These are phyloP conservation scores for Geranium rotundifolium DNA, from an alignment of 345 rosid genomes.

Conservation along the genomic window DNA sequence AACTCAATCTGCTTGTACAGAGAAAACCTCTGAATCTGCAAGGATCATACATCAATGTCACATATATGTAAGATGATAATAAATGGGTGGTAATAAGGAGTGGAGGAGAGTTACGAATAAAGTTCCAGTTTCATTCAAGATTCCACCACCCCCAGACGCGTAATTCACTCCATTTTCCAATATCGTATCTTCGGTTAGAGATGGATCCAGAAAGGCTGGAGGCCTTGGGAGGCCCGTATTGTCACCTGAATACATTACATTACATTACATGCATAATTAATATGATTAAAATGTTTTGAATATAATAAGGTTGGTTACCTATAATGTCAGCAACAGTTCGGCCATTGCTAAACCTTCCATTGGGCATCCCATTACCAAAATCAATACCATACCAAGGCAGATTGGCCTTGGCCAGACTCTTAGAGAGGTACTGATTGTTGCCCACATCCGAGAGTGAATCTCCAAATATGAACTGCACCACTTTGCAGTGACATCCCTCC, in stretches of 20 bases:
- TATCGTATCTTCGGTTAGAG: slow-evolving; percentile 57
- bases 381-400: slow-evolving; percentile 86
- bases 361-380: slow-evolving; percentile 82
- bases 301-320: slow-evolving; percentile 24
- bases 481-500: slow-evolving; percentile 40
- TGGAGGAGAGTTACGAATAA: slow-evolving; percentile 50
- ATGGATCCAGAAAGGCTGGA: slow-evolving; percentile 75
- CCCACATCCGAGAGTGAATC: slow-evolving; percentile 94
- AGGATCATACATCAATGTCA: too few relatives aligned
- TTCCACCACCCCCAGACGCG: slow-evolving; percentile 97
- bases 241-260: slow-evolving; percentile 39
- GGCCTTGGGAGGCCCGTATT: slow-evolving; percentile 71
- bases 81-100: too few relatives aligned
- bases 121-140: slow-evolving; percentile 80
- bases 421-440: slow-evolving; percentile 52
- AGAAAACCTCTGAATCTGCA: slow-evolving; percentile 72
- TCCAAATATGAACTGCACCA: slow-evolving; percentile 89
- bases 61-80: too few relatives aligned
- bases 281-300: too few relatives aligned
- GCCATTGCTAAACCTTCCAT: slow-evolving; percentile 90
- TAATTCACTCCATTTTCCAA: slow-evolving; percentile 76
- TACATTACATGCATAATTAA: too few relatives aligned
- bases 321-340: slow-evolving; percentile 92
- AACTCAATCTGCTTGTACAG: slow-evolving; percentile 75
- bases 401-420: slow-evolving; percentile 68